Base-by-base conservation (phyloP, 2,329 filamentous ascomycete species). In the Rhexocercosporidium sp. region DNA sequence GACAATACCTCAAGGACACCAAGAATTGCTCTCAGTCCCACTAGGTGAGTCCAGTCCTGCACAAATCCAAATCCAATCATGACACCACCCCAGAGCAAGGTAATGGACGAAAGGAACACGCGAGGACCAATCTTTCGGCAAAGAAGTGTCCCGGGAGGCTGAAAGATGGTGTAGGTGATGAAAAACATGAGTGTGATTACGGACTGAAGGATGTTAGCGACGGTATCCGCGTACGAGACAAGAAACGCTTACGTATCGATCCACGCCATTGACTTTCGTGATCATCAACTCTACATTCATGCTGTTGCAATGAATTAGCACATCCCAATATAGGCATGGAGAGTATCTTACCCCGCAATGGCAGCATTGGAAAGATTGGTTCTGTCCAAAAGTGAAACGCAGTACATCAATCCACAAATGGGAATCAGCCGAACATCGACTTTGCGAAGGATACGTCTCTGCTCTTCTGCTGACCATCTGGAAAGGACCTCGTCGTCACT, bases 301-400 rank as follows among this genome's bases (percentile, higher is more conserved):
- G 1, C 65, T 66, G 16, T 53, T 25, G 9, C 44, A 20, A 1
- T 6, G n/a, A 18, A 20, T 47, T 47, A 47, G 44, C 44, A 47
- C 3, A 47, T 4, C 9, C 5, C 20, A n/a, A 20, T n/a, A 11
- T 3, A 20, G n/a, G n/a, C 44, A 9, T 22, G n/a, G n/a, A 3
- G n/a, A 47, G 9, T 20, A 4, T 1, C 59, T n/a, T 54, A 70
- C 68, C 84, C 92, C 14, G 92, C 91, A 76, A 94, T 90, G 57
- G 87, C 86, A 56, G 91, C 91, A 22, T 86, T 82, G 22, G 86
- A 86, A 77, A 94, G 79, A 77, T 95, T 95, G 3, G 90, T 92
- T 29, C 92, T 83, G 76, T 95, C 92, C 87, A 94, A 92, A 65
- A 94, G 80, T 69, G 86, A 90, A 72, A 93, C 83, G 76, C 90